These are phyloP conservation scores for Pezicula rhizophila DNA, from an alignment of 2,329 filamentous ascomycete species.

Conservation along the genomic window DNA sequence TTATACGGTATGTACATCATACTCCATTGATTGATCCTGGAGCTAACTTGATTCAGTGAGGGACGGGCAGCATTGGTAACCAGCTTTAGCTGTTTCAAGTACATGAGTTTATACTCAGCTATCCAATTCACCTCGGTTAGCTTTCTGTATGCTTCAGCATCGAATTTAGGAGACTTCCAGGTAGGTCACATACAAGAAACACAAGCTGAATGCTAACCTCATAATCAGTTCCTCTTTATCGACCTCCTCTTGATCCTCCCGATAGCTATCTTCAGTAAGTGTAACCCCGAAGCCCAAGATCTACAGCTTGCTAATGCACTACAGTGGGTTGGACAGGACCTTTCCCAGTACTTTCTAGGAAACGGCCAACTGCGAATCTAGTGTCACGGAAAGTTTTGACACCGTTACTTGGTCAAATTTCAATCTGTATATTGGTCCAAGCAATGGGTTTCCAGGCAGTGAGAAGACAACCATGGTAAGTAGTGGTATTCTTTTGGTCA, in stretches of 20 bases:
- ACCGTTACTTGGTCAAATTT: conserved; percentile 83
- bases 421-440: conserved; percentile 73
- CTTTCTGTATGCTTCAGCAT: conserved; percentile 90
- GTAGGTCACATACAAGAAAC: conserved; percentile 28
- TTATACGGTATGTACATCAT: conserved; percentile 60
- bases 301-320: conserved; percentile 41
- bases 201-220: conserved; percentile 2
- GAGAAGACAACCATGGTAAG: conserved; percentile 70
- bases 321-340: conserved; percentile 91
- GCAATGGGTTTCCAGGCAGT: conserved; percentile 68
- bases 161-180: conserved; percentile 95
- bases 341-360: conserved; percentile 68
- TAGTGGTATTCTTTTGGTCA: conserved; percentile 2
- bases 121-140: conserved; percentile 97
- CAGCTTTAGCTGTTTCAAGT: conserved; percentile 99
- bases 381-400: conserved; percentile 89
- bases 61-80: conserved; percentile 93
- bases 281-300: background rate
- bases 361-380: conserved; percentile 84
- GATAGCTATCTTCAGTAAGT: conserved; percentile 85
- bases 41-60: conserved; percentile 47
- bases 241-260: conserved; percentile 88
- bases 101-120: conserved; percentile 98
- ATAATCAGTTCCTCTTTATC: conserved; percentile 75
- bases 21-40: background rate